Percentiles rank a stretch among this genome's conserved stretches.
Evolutionary conservation across 257 asterid genomes (phyloP).

Genomic region (Ballota nigra): DNA sequence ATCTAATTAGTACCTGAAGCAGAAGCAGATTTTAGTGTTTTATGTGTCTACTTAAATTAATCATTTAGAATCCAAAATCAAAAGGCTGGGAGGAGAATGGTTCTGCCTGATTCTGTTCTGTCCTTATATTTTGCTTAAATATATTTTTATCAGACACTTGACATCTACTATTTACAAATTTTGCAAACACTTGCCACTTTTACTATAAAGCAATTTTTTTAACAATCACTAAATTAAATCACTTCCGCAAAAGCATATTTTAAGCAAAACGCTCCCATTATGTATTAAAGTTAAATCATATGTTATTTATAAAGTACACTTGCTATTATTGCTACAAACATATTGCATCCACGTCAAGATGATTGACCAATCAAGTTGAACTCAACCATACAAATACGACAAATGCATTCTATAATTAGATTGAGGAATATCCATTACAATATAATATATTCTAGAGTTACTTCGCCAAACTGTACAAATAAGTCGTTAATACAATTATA

Average conservation of each 20-base stretch:
- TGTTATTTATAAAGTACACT: neutral
- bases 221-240: neutral
- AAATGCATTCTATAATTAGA: neutral
- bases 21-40: neutral
- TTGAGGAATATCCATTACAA: neutral
- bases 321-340: neutral
- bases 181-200: neutral
- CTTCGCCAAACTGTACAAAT: neutral
- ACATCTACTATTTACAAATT: neutral
- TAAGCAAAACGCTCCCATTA: neutral
- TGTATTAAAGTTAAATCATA: neutral
- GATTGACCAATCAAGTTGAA: conserved; percentile 6
- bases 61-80: neutral
- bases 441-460: conserved; percentile 2
- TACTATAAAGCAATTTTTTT: neutral
- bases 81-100: neutral
- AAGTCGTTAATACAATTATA: neutral
- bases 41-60: neutral
- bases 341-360: neutral
- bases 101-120: neutral
- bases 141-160: neutral
- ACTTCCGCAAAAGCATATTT: neutral
- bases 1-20: neutral
- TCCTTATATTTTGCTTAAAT: neutral
- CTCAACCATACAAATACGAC: neutral